Evolutionary conservation across 371 early-diverging fungal species (phyloP).

Genomic region (Mortierella sp.): DNA sequence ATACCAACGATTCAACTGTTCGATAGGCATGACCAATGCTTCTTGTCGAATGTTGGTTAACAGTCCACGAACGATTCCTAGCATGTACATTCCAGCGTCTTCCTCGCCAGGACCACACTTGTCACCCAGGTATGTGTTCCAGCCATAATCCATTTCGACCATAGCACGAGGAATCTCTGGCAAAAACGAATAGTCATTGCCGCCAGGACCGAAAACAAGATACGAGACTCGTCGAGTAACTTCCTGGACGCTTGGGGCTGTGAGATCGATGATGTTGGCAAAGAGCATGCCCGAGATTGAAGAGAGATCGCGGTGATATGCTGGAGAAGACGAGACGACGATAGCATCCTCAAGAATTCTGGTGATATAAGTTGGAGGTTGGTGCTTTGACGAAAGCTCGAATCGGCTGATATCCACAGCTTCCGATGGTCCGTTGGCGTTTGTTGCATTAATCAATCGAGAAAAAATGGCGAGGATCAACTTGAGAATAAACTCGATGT

Average conservation of each 20-base stretch:
- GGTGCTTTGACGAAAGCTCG: conserved; percentile 31
- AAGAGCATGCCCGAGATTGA: conserved; percentile 51
- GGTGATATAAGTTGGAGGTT: conserved; percentile 46
- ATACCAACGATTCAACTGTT: conserved; percentile 50
- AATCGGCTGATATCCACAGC: conserved; percentile 10
- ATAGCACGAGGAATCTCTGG: conserved; percentile 32
- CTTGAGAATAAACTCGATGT: conserved; percentile 45
- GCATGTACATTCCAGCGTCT: conserved; percentile 56
- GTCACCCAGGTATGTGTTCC: conserved; percentile 45
- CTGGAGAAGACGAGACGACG: conserved; percentile 56
- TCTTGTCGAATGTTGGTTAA: conserved; percentile 63
- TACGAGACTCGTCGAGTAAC: conserved; percentile 22
- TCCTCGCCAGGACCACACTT: conserved; percentile 44
- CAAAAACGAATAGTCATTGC: conserved; percentile 15
- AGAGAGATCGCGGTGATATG: conserved; percentile 54
- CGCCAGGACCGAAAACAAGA: conserved; percentile 39
- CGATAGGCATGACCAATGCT: conserved; percentile 54
- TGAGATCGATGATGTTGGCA: conserved; percentile 50
- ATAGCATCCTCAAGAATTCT: conserved; percentile 59
- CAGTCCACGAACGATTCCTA: conserved; percentile 64
- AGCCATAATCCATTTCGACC: conserved; percentile 46
- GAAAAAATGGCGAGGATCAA: conserved; percentile 52
- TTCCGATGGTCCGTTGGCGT: background rate
- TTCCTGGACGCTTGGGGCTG: conserved; percentile 32
- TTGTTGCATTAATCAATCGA: conserved; percentile 28